phyloP scores from a whole-genome alignment of 225 moss, liverwort and hornwort species.

The Asterella californica region DNA sequence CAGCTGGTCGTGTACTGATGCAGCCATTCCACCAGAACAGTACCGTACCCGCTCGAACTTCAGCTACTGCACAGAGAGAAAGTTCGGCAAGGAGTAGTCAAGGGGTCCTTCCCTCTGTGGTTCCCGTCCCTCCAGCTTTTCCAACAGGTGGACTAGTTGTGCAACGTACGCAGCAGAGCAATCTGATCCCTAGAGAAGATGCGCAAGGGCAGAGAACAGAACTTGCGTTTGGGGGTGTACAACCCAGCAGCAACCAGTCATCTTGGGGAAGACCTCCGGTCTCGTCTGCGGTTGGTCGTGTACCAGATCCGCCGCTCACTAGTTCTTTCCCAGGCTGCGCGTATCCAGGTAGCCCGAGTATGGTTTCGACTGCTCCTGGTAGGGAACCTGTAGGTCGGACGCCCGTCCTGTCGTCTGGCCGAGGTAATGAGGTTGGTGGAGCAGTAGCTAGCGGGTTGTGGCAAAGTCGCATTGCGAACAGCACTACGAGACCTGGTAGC shows the following conservation, averaged over 20 bases:
- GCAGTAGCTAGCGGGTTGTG: background rate
- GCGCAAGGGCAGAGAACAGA: constrained; percentile 10
- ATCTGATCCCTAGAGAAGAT: background rate
- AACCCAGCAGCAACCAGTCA: background rate
- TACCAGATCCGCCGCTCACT: background rate
- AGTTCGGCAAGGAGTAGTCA: background rate
- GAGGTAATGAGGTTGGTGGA: background rate
- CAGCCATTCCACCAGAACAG: constrained; percentile 19
- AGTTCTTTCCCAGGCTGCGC: background rate
- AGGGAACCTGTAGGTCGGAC: background rate
- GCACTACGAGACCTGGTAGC: background rate
- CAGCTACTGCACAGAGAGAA: background rate
- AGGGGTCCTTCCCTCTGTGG: background rate
- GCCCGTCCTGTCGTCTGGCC: background rate
- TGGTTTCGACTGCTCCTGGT: background rate
- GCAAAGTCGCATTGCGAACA: constrained; percentile 14
- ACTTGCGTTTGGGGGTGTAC: background rate
- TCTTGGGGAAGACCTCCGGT: background rate
- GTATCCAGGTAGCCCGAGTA: background rate
- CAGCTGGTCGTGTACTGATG: constrained; percentile 14
- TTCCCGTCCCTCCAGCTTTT: background rate
- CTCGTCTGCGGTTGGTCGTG: background rate
- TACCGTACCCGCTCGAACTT: background rate
- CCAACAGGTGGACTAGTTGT: constrained; percentile 9
- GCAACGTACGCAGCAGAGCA: constrained; percentile 16